Evolutionary conservation across 805 yeast genomes (phyloP), one percentile per base, ranked within the genome.

Genomic region (Barnettozyma californica): DNA sequence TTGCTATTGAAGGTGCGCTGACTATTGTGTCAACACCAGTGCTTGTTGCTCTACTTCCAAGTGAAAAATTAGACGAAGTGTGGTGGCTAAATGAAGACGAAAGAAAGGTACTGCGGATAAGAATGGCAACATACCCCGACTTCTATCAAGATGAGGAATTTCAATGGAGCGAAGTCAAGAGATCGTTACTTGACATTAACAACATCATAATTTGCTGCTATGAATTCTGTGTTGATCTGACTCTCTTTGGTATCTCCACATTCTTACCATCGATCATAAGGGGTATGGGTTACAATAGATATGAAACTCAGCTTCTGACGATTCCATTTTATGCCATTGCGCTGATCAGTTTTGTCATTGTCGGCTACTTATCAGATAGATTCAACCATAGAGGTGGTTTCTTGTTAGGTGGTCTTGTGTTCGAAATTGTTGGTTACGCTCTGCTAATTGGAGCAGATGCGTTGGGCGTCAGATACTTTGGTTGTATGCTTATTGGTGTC

Each of bases 1-100:
- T 68, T 52, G 69, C 77, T 7, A 66, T 78, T 23, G 83, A 78
- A 58, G 80, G 82, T 38, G 62, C 69, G 0, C 62, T 76, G 13
- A 69, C 78, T 0, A 51, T 69, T 18, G 57, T 69, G 4, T 67
- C 67, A 13, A 65, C 67, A 5, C 71, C 75, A 7, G 53, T 69
- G 0, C 50, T 69, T 4, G 52, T 59, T 5, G 54, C 61, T 16
- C 61, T 70, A 26, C 53, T 77, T 21, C 76, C 77, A n/a, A 70
- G 68, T 53, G 63, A 68, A 11, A 41, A 46, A 34, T 60, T 70
- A 16, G 65, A 64, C 9, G 63, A 65, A 4, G 62, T 68, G 1
- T 70, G 74, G 65, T 68, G 67, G 59, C 69, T 73, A 48, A 68
- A 60, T 21, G 63, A 62, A 11, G 71, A 68, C 29, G 80, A 76